Evolutionary conservation across 495 filamentous ascomycete species (phyloP), one percentile per base, ranked within the genome.

Genomic region (Pyrenula aspistea): DNA sequence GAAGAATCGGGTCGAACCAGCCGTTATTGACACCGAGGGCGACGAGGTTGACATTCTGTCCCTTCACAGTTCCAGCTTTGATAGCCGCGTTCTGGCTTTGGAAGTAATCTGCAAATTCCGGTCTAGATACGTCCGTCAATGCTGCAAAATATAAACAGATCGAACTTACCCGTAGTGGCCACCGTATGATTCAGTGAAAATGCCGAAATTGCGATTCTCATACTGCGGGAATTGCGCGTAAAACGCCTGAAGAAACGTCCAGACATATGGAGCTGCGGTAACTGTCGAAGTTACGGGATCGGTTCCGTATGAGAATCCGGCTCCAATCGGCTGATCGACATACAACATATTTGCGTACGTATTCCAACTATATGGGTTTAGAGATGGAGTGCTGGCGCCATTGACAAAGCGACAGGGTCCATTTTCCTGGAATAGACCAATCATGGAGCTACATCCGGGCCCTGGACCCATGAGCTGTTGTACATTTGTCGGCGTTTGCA

Each of bases 311-410:
- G 74, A 78, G 58, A 82, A 82, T 11, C 79, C 80, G 10, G 67
- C 67, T 2, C 73, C 73, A 49, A 80, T 74, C 1, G 79, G 79
- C 63, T 83, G 76, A 57, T 81, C 78, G 47, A 82, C 61, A 56
- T 78, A 82, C 0, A 82, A 61, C 73, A 80, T 77, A 58, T 84
- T 85, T 54, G 77, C 78, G 56, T 80, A 77, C 57, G 77, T 76
- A 61, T 84, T 86, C 67, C 74, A 87, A 49, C 76, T 80, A 66
- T 82, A 78, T 0, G 77, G 77, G 56, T 82, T 83, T 36, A 77
- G 59, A 1, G 72, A 71, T 1, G 76, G 76, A 15, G 61, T 67
- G 24, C 67, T 73, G n/a, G 67, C 63, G 22, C 71, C 73, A 55
- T 77, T 71, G 54, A 72, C 65, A 56, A 82, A 81, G 48, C 76